phyloP scores from a whole-genome alignment of 2,329 filamentous ascomycete genomes.

The Fusarium multiceps region DNA sequence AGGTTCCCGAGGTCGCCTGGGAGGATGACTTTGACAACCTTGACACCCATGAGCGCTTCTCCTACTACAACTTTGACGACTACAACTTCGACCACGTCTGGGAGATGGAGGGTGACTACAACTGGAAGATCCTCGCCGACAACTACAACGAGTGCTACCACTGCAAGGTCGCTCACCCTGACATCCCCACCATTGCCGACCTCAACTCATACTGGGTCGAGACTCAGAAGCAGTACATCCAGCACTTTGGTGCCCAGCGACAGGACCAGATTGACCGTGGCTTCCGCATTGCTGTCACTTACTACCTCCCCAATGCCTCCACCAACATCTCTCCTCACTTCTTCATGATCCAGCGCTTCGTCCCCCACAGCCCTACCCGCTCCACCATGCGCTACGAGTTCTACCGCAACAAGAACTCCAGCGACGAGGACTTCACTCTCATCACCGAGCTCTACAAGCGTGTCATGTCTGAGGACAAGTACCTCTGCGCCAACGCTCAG shows the following conservation, averaged over 20 bases:
- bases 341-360: constrained; percentile 72
- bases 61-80: constrained; percentile 61
- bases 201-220: constrained; percentile 66
- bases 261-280: constrained; percentile 61
- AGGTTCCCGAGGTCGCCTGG: constrained; percentile 62
- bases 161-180: constrained; percentile 69
- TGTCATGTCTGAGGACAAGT: constrained; percentile 73
- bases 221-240: constrained; percentile 60
- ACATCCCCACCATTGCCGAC: constrained; percentile 67
- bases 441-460: constrained; percentile 71
- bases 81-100: constrained; percentile 68
- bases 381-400: constrained; percentile 72
- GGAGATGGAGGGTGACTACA: constrained; percentile 67
- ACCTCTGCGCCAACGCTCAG: constrained; percentile 68
- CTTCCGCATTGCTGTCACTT: constrained; percentile 59
- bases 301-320: constrained; percentile 63
- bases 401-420: constrained; percentile 69
- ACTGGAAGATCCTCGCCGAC: constrained; percentile 71
- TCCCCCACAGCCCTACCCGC: constrained; percentile 62
- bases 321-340: constrained; percentile 67
- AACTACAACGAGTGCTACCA: constrained; percentile 77
- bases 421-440: constrained; percentile 67
- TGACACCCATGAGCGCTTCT: constrained; percentile 59
- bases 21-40: constrained; percentile 62
- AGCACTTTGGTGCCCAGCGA: constrained; percentile 61